Evolutionary conservation across 768 basidiomycete species (phyloP).

Genomic region (Megacollybia marginata): DNA sequence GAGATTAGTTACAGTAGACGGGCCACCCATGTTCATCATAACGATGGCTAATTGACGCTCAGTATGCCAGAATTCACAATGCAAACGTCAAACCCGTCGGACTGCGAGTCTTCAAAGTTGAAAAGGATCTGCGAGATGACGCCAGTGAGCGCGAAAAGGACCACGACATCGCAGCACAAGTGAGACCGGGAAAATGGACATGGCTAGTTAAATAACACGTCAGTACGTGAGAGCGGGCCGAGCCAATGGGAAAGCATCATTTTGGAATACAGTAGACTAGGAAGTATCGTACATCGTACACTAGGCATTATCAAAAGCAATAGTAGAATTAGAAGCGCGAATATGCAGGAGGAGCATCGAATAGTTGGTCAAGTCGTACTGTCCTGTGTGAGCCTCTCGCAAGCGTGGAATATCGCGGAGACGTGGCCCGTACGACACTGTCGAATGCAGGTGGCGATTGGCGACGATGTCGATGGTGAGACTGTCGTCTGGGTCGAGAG

Average conservation of each 20-base stretch:
- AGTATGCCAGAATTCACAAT: slow-evolving; percentile 1
- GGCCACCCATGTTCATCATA: slow-evolving; percentile 99
- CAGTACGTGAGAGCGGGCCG: background rate
- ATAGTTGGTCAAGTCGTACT: background rate
- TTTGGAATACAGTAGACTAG: background rate
- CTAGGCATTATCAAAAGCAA: background rate
- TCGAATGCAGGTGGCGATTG: background rate
- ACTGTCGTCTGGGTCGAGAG: too few species aligned
- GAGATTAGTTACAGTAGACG: slow-evolving; percentile 62
- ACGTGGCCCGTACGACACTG: background rate
- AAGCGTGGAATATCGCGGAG: slow-evolving; percentile 2
- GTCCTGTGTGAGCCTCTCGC: slow-evolving; percentile 1
- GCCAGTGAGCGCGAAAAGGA: background rate
- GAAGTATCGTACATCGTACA: background rate
- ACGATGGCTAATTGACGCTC: slow-evolving; percentile 57
- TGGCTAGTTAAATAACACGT: background rate
- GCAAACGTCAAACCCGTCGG: slow-evolving; percentile 46
- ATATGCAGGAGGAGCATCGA: slow-evolving; percentile 15
- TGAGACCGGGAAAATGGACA: background rate
- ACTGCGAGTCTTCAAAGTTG: slow-evolving; percentile 20
- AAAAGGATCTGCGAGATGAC: background rate
- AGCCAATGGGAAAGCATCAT: background rate
- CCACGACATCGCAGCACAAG: background rate
- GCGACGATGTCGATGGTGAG: too few species aligned
- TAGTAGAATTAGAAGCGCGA: slow-evolving; percentile 16